Conservation (phyloP, 192 early-diverging fungal species). For the Backusella luteola region DNA sequence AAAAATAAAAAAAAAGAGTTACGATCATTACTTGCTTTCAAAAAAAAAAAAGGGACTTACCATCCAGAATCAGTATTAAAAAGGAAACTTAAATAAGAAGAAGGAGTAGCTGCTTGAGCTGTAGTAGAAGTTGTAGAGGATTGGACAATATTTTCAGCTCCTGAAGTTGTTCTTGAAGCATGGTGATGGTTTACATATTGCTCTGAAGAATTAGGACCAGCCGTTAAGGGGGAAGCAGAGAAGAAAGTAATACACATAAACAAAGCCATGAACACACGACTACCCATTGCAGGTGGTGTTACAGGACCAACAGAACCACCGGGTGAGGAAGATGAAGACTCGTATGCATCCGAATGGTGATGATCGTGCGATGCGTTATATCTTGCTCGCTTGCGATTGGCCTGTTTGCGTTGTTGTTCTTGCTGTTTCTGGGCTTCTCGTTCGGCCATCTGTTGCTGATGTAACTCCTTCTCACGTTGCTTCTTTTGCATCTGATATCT, state of each 20-base stretch:
- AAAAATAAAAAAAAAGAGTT: background rate
- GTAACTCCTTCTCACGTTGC: background rate
- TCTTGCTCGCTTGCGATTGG: conserved; percentile 13
- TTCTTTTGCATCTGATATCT: conserved; percentile 20
- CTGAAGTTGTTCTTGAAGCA: conserved; percentile 23
- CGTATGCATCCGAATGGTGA: background rate
- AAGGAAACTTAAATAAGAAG: background rate
- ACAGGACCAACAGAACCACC: conserved; percentile 14
- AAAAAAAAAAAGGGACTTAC: conserved; percentile 2
- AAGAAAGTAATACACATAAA: conserved; percentile 62
- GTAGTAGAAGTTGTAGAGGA: conserved; percentile 4
- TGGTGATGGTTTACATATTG: conserved; percentile 29
- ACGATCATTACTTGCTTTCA: no score
- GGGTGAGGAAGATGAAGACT: conserved; percentile 24
- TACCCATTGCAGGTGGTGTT: conserved; percentile 30
- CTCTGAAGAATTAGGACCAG: conserved; percentile 21
- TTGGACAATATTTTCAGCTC: background rate
- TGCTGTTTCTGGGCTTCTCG: conserved; percentile 13
- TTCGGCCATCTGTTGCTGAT: background rate
- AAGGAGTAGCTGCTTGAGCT: background rate
- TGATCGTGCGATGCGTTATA: background rate
- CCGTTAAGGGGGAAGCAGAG: conserved; percentile 35
- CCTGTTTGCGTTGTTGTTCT: conserved; percentile 11
- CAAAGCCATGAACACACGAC: conserved; percentile 55
- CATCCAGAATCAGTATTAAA: conserved; percentile 4